Evolutionary conservation across 176 grass and related monocot genomes (phyloP), one percentile per base, ranked within the genome.

Genomic region (Phoenix dactylifera): DNA sequence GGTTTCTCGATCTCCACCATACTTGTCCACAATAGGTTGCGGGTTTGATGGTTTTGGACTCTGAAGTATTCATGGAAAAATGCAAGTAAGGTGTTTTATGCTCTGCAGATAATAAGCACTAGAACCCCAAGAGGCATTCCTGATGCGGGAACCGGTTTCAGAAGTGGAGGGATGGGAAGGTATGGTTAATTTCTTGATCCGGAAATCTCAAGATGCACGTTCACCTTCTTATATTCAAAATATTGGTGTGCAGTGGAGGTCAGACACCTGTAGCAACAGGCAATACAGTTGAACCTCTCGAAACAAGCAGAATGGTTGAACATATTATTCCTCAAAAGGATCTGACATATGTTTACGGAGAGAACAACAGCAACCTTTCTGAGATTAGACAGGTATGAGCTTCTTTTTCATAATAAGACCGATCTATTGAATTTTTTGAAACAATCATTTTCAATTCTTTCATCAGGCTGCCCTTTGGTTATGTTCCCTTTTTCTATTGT

Each of bases 351-450:
- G 55, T 89, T 57, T 77, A 70, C 59, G 86, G 86, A 59, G 52
- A 71, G 60, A 62, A 71, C 65, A 77, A 73, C 66, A 77, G 63
- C 49, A 81, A 77, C 71, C 77, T 89, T 71, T 57, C 52, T 0
- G 80, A 89, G 69, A 80, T 89, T 54, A 84, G 65, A 59, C 70
- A 72, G 86, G 86, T 84, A 88, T 50, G 1, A 59, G 3, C 14
- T 76, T 57, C 39, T 70, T 50, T 49, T 29, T 80, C 22, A 44
- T 44, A 44, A 44, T 44, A 12, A 12, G 35, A 10, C 10, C 12
- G 35, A 44, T 44, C 6, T 44, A 44, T 44, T 9, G 12, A 44
- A 44, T 1, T 44, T 44, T 28, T 44, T 44, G 35, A 44, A 44
- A 14, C 0, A 10, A 44, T 14, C 9, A 14, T 44, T 44, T 44